A percentile compares a stretch with the other conserved stretches of the same genome.
Conservation (phyloP, 768 basidiomycete species). For the Pulveroboletus ravenelii region DNA sequence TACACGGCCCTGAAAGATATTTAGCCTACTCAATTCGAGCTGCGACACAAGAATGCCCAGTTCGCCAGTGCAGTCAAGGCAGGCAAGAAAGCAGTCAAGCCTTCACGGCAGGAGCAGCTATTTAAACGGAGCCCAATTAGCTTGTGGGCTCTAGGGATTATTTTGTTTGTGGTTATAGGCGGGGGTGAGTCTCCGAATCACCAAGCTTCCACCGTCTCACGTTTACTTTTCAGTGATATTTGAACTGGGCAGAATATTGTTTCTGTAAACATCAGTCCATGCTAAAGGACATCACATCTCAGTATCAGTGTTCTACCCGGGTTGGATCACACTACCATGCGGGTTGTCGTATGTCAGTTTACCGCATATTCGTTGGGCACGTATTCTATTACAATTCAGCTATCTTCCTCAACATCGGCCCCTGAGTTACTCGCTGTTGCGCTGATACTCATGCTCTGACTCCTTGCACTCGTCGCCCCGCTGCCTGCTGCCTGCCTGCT, state of each 20-base stretch:
- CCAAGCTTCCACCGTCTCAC: slow-evolving; percentile 6
- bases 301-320: neutral
- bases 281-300: neutral
- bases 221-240: slow-evolving; percentile 54
- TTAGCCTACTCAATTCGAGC: slow-evolving; percentile 78
- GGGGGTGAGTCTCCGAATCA: slow-evolving; percentile 55
- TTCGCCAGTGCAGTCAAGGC: slow-evolving; percentile 69
- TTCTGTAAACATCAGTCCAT: slow-evolving; percentile 42
- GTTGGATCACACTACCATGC: neutral
- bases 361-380: slow-evolving; percentile 9
- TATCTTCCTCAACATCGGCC: slow-evolving; percentile 41
- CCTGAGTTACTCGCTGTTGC: slow-evolving; percentile 45
- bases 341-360: slow-evolving; percentile 8
- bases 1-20: neutral
- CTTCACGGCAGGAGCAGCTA: slow-evolving; percentile 65
- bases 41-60: slow-evolving; percentile 75
- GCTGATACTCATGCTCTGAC: slow-evolving; percentile 61
- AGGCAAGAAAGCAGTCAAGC: slow-evolving; percentile 73
- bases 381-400: slow-evolving; percentile 14
- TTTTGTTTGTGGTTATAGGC: slow-evolving; percentile 74
- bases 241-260: slow-evolving; percentile 61
- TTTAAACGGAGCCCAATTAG: slow-evolving; percentile 73
- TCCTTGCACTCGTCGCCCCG: slow-evolving; percentile 41
- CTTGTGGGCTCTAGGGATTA: slow-evolving; percentile 65
- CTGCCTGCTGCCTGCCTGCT: slow-evolving; percentile 22